Base-by-base conservation (phyloP, 176 grass and related monocot species). In the Avena sativa region DNA sequence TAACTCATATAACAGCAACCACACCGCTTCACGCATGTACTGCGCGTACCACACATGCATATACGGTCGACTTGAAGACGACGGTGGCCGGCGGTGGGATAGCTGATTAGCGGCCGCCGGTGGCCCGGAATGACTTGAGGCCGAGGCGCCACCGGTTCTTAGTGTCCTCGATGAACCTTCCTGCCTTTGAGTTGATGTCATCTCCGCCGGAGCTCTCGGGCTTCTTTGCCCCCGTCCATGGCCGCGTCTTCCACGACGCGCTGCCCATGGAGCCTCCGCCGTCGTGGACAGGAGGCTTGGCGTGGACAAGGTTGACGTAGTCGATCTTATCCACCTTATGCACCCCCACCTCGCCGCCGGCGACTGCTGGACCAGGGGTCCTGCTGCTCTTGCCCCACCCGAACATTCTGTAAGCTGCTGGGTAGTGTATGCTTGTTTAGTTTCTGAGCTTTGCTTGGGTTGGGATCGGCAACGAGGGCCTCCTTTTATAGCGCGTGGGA, bases 271-370 rank as follows among this genome's bases (percentile, higher is more conserved):
- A 2, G 34, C 8, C 49, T 9, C 43, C 65, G 12, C 8, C 12
- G 40, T 13, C 53, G 65, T 10, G 3, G 26, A 87, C 11, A 0
- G 78, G 23, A 3, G 67, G 30, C 10, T 36, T 64, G 6, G 10
- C 21, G 71, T 2, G 2, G 34, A 36, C 2, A 36, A 36, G 10
- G 79, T 68, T 88, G 47, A 4, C 58, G 46, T 26, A 48, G 34
- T 76, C 46, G 73, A 76, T 53, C 73, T 53, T 53, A 7, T 76
- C 73, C 85, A 88, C 87, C 74, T 88, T 88, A 38, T 84, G 72
- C 19, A 88, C 87, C 13, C 51, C 25, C 19, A 88, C 87, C 38
- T 88, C 86, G 5, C 23, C 71, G 28, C 11, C 64, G 19, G 20
- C 74, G 12, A 46, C 7, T 2, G 81, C 62, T 52, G 86, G 68